Conservation (phyloP, 2,329 filamentous ascomycete species). For the Aspergillus sp. region DNA sequence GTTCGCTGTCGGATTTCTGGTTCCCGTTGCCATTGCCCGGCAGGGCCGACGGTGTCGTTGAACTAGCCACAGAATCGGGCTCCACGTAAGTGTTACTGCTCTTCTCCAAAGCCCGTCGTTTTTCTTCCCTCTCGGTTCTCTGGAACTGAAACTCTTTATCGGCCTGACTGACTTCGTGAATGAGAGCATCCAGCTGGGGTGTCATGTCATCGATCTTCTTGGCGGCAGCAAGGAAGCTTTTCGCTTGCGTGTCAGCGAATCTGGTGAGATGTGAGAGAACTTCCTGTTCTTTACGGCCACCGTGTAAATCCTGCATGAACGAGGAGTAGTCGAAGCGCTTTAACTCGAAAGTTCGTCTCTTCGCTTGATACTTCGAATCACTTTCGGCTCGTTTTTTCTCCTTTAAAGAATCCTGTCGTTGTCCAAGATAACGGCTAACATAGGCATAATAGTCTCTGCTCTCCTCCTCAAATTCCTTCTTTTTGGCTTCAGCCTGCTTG, state of each 20-base stretch:
- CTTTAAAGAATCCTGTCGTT: slow-evolving; percentile 91
- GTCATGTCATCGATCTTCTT: slow-evolving; percentile 85
- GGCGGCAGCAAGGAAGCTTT: slow-evolving; percentile 75
- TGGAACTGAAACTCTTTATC: slow-evolving; percentile 98
- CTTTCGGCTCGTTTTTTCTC: slow-evolving; percentile 95
- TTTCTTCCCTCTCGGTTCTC: slow-evolving; percentile 91
- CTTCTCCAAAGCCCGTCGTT: slow-evolving; percentile 85
- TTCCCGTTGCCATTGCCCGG: slow-evolving; percentile 47
- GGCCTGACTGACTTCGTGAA: slow-evolving; percentile 83
- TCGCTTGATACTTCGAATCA: slow-evolving; percentile 93
- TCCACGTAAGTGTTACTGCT: slow-evolving; percentile 73
- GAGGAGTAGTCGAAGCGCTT: slow-evolving; percentile 98
- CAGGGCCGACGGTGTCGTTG: slow-evolving; percentile 33
- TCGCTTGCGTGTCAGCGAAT: slow-evolving; percentile 88
- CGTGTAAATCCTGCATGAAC: slow-evolving; percentile 98
- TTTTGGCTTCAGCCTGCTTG: slow-evolving; percentile 95
- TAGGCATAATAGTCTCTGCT: slow-evolving; percentile 98
- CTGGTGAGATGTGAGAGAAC: slow-evolving; percentile 91
- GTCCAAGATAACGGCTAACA: slow-evolving; percentile 91
- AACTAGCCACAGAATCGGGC: slow-evolving; percentile 58
- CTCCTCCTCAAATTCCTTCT: slow-evolving; percentile 97
- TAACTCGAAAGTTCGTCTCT: slow-evolving; percentile 90
- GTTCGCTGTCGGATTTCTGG: slow-evolving; percentile 64
- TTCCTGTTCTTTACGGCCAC: slow-evolving; percentile 97
- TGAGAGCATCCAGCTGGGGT: slow-evolving; percentile 85